A percentile compares a stretch with the other conserved stretches of the same genome.
phyloP scores from a whole-genome alignment of 2,329 filamentous ascomycete genomes.

The Tolypocladium endophyticum region DNA sequence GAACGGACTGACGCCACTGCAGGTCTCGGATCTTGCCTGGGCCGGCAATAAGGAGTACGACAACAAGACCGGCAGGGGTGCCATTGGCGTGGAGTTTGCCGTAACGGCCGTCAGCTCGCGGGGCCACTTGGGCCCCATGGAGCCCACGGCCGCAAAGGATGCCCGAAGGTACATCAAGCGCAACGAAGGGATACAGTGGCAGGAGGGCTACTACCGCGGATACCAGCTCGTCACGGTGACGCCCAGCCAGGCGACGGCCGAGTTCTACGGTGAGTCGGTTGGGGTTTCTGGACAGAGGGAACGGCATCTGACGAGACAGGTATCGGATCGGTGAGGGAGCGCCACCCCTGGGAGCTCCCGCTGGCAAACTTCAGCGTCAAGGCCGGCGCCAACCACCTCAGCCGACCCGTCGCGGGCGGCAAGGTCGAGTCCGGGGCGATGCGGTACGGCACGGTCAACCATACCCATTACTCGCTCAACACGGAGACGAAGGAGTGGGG shows the following conservation, averaged over 20 bases:
- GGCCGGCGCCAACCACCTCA: slow-evolving; percentile 48
- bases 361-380: slow-evolving; percentile 61
- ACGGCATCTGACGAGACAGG: slow-evolving; percentile 9
- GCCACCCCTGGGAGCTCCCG: slow-evolving; percentile 54
- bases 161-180: slow-evolving; percentile 29
- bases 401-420: slow-evolving; percentile 30
- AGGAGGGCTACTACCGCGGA: slow-evolving; percentile 62
- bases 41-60: slow-evolving; percentile 43
- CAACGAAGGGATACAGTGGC: slow-evolving; percentile 61
- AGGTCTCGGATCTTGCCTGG: slow-evolving; percentile 43
- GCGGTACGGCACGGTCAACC: slow-evolving; percentile 30
- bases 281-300: background rate
- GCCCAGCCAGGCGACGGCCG: slow-evolving; percentile 46
- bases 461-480: slow-evolving; percentile 41
- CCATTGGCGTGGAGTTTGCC: slow-evolving; percentile 54
- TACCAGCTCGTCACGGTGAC: slow-evolving; percentile 57
- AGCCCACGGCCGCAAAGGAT: slow-evolving; percentile 38
- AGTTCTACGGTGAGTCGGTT: slow-evolving; percentile 45
- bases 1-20: background rate
- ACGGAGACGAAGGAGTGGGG: slow-evolving; percentile 13
- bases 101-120: slow-evolving; percentile 56
- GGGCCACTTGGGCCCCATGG: slow-evolving; percentile 47
- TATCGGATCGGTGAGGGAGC: slow-evolving; percentile 42
- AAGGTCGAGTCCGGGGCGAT: slow-evolving; percentile 43
- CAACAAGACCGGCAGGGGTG: slow-evolving; percentile 37